These are phyloP conservation scores for Thielaviopsis ethacetica DNA, from an alignment of 2,329 filamentous ascomycete genomes.

Conservation along the genomic window DNA sequence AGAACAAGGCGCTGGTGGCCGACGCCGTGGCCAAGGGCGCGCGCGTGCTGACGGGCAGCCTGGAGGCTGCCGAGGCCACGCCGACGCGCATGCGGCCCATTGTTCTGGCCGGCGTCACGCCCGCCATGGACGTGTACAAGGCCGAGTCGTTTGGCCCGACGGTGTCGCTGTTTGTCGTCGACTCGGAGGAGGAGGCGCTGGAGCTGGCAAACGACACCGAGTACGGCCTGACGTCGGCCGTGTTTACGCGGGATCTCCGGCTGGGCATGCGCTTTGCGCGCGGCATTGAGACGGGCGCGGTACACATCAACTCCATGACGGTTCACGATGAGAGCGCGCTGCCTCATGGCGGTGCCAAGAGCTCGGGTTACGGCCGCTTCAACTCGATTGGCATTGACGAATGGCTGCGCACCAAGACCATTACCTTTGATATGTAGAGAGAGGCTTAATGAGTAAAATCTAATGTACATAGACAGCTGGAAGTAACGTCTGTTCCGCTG, in stretches of 20 bases:
- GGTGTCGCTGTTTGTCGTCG: conserved; percentile 49
- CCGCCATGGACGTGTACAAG: conserved; percentile 54
- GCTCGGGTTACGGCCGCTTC: conserved; percentile 48
- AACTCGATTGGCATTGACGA: conserved; percentile 38
- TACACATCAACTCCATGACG: conserved; percentile 51
- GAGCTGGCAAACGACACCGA: conserved; percentile 65
- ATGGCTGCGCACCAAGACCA: conserved; percentile 46
- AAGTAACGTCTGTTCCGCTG: conserved; percentile 2
- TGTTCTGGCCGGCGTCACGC: conserved; percentile 46
- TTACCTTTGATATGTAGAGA: conserved; percentile 29
- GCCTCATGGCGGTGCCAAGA: conserved; percentile 51
- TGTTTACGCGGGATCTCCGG: conserved; percentile 56
- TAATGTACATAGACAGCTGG: neutral
- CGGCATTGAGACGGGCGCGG: conserved; percentile 48
- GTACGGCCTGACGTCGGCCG: conserved; percentile 54
- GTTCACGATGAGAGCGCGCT: conserved; percentile 47
- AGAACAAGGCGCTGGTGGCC: conserved; percentile 48
- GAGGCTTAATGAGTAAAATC: no score
- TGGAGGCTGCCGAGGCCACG: conserved; percentile 17
- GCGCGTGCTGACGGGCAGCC: conserved; percentile 26
- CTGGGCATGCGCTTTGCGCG: conserved; percentile 42
- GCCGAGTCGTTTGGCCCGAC: conserved; percentile 66
- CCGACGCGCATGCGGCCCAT: conserved; percentile 40
- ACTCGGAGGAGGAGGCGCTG: conserved; percentile 56
- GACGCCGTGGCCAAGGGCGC: conserved; percentile 56